phyloP scores from a whole-genome alignment of 176 grass and related monocot genomes.

The Eleusine coracana region DNA sequence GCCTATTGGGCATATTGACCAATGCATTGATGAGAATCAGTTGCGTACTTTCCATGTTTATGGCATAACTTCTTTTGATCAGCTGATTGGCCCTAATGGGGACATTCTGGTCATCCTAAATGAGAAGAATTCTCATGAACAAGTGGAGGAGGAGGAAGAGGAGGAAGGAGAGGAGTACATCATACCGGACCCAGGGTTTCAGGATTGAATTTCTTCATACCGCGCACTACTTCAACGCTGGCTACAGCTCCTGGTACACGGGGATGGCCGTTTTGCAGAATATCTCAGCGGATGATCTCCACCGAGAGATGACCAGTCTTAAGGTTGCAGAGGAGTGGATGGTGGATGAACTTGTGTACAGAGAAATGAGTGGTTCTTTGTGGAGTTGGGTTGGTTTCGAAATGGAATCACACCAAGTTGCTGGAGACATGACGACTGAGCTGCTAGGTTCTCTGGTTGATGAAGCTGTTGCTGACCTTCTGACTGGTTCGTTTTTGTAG shows the following conservation, averaged over 20 bases:
- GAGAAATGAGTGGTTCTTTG: conserved; percentile 73
- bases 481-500: conserved; percentile 38
- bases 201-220: too few species aligned
- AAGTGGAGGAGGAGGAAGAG: too few species aligned
- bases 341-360: conserved; percentile 90
- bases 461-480: conserved; percentile 69
- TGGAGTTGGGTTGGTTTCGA: conserved; percentile 90
- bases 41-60: too few species aligned
- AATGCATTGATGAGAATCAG: too few species aligned
- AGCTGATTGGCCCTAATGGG: too few species aligned
- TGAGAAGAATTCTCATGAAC: too few species aligned
- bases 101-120: too few species aligned
- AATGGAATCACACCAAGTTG: conserved; percentile 64
- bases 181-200: too few species aligned
- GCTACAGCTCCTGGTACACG: conserved; percentile 73
- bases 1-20: too few species aligned
- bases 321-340: conserved; percentile 76
- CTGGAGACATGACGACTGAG: conserved; percentile 53
- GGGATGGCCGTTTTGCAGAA: conserved; percentile 59
- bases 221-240: conserved; percentile 60
- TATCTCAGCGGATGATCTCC: conserved; percentile 61
- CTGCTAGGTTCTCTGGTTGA: conserved; percentile 64
- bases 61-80: too few species aligned
- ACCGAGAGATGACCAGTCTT: conserved; percentile 71
- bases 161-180: too few species aligned